These are phyloP conservation scores for Solanum corneliomulleri DNA, from an alignment of 257 asterid genomes.

Conservation along the genomic window DNA sequence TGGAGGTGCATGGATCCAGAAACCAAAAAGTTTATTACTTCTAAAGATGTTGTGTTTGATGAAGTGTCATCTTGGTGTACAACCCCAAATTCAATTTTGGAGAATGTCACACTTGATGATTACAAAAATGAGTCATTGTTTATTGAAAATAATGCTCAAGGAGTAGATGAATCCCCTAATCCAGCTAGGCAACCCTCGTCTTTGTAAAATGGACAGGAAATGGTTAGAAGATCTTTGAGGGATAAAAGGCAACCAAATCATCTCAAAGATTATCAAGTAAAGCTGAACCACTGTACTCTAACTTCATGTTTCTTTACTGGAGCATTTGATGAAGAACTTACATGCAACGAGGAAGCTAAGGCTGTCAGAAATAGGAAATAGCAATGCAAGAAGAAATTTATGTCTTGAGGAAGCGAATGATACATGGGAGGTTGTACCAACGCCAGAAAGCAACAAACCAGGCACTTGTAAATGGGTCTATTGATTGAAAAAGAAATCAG, in stretches of 20 bases:
- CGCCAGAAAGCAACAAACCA: not conserved
- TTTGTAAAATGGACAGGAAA: not conserved
- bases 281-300: not conserved
- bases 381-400: slow-evolving; percentile 1
- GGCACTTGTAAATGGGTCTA: slow-evolving; percentile 10
- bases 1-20: too few relatives aligned
- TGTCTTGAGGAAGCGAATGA: not conserved
- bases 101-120: not conserved
- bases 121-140: not conserved
- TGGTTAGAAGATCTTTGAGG: not conserved
- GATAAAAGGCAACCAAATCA: not conserved
- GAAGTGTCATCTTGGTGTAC: not conserved
- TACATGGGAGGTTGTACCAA: not conserved
- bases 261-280: not conserved
- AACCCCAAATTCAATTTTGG: not conserved
- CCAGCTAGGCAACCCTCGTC: not conserved
- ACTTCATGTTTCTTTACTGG: not conserved
- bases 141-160: not conserved
- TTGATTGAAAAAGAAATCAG: not conserved
- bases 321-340: not conserved
- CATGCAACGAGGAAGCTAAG: not conserved
- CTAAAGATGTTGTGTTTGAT: too few relatives aligned
- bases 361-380: not conserved
- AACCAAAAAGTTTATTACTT: too few relatives aligned
- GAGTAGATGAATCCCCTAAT: not conserved